Evolutionary conservation across 192 early-diverging fungal species (phyloP).

Genomic region (Backusella luteola): DNA sequence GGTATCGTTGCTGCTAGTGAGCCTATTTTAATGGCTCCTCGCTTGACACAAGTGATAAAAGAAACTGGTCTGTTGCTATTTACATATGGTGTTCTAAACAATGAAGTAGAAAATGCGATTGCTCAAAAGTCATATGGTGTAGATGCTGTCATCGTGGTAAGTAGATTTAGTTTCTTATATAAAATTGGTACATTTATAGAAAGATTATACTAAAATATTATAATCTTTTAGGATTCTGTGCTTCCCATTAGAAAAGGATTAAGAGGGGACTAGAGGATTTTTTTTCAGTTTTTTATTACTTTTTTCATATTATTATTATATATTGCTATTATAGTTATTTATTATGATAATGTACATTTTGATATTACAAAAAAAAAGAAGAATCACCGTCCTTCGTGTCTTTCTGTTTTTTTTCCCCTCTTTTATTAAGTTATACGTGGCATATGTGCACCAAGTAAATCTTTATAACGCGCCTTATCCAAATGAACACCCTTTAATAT

Average conservation of each 20-base stretch:
- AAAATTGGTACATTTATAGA: neutral
- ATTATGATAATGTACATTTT: constrained; percentile 5
- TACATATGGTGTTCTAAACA: constrained; percentile 84
- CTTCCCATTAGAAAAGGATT: constrained; percentile 13
- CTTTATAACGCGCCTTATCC: constrained; percentile 21
- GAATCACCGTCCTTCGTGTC: neutral
- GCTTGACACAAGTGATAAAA: constrained; percentile 67
- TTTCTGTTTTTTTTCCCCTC: neutral
- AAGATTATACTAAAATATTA: neutral
- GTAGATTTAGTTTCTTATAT: neutral
- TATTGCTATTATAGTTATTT: neutral
- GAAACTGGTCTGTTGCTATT: constrained; percentile 69
- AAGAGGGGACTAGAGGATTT: neutral
- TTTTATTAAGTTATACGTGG: constrained; percentile 9
- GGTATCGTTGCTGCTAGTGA: constrained; percentile 79
- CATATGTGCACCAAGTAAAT: constrained; percentile 23
- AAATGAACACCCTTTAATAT: constrained; percentile 26
- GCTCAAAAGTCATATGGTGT: constrained; percentile 79
- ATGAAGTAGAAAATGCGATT: constrained; percentile 65
- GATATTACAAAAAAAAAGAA: neutral
- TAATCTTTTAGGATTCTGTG: constrained; percentile 3
- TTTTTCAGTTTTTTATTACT: neutral
- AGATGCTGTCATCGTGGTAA: constrained; percentile 83
- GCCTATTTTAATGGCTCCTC: constrained; percentile 76
- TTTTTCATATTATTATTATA: neutral